phyloP scores from a whole-genome alignment of 2,329 filamentous ascomycete species.

The Paradendryphiella salina region DNA sequence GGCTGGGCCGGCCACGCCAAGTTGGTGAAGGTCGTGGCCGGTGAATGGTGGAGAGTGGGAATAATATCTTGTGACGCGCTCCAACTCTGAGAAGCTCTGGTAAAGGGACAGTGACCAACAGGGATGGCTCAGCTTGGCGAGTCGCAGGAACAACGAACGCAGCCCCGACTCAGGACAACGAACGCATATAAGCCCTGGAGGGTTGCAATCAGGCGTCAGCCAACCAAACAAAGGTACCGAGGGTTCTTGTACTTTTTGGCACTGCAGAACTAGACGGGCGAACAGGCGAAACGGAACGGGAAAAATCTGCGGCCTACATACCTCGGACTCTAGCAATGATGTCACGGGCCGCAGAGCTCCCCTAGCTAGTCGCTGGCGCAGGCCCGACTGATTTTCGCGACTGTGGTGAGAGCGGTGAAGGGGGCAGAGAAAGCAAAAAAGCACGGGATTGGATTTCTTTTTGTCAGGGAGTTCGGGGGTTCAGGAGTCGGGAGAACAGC shows the following conservation, averaged over 20 bases:
- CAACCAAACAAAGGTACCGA: constrained; percentile 5
- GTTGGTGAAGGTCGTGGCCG: constrained; percentile 31
- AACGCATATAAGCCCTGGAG: constrained; percentile 6
- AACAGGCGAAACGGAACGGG: constrained; percentile 3
- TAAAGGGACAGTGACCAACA: constrained; percentile 20
- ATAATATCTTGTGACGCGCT: constrained; percentile 35
- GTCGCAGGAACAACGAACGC: constrained; percentile 25
- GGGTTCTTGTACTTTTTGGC: constrained; percentile 7
- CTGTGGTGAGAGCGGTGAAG: constrained; percentile 6
- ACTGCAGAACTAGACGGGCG: background rate
- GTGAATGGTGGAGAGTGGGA: constrained; percentile 28
- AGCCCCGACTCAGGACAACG: constrained; percentile 17
- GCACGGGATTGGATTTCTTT: background rate
- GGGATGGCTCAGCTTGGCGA: constrained; percentile 20
- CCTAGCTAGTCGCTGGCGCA: constrained; percentile 18
- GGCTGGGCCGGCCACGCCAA: constrained; percentile 29
- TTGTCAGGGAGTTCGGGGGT: background rate
- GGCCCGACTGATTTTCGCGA: constrained; percentile 14
- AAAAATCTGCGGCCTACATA: constrained; percentile 25
- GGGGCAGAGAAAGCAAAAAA: constrained; percentile 1
- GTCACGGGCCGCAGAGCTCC: constrained; percentile 31
- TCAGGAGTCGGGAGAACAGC: background rate
- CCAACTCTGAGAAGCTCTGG: constrained; percentile 29
- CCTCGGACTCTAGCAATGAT: constrained; percentile 34
- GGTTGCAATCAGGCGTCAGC: constrained; percentile 6